Evolutionary conservation across 2,329 filamentous ascomycete genomes (phyloP).

Genomic region (Hypoxylon sp.): DNA sequence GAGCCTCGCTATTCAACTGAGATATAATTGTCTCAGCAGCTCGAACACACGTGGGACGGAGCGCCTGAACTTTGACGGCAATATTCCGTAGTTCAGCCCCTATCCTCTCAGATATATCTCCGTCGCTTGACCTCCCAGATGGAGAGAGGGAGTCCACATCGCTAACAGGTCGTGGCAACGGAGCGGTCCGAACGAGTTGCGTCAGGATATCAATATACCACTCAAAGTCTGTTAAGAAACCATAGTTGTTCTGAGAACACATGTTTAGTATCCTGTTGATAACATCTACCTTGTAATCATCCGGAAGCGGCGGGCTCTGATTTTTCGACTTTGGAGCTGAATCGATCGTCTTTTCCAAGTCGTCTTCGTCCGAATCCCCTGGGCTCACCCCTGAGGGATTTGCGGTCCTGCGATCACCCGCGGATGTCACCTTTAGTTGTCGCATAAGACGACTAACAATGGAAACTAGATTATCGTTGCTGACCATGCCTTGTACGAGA

Average conservation of each 20-base stretch:
- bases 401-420: conserved; percentile 61
- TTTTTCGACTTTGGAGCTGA: conserved; percentile 52
- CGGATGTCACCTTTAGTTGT: conserved; percentile 79
- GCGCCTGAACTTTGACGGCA: conserved; percentile 88
- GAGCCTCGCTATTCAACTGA: conserved; percentile 65
- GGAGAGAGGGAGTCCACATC: conserved; percentile 52
- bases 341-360: conserved; percentile 58
- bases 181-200: conserved; percentile 82
- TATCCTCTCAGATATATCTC: conserved; percentile 75
- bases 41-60: conserved; percentile 82
- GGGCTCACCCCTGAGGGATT: conserved; percentile 59
- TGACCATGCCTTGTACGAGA: conserved; percentile 93
- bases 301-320: conserved; percentile 74
- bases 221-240: conserved; percentile 88
- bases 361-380: conserved; percentile 64
- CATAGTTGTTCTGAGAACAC: conserved; percentile 90
- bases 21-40: conserved; percentile 83
- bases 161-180: conserved; percentile 56
- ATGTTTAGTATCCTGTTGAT: conserved; percentile 87
- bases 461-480: conserved; percentile 82
- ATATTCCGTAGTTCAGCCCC: conserved; percentile 90
- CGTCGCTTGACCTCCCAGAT: conserved; percentile 50
- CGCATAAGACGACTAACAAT: conserved; percentile 90
- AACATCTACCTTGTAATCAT: conserved; percentile 87
- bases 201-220: conserved; percentile 96